These are phyloP conservation scores for Colletotrichum orbiculare DNA, from an alignment of 2,329 filamentous ascomycete species.

Conservation along the genomic window DNA sequence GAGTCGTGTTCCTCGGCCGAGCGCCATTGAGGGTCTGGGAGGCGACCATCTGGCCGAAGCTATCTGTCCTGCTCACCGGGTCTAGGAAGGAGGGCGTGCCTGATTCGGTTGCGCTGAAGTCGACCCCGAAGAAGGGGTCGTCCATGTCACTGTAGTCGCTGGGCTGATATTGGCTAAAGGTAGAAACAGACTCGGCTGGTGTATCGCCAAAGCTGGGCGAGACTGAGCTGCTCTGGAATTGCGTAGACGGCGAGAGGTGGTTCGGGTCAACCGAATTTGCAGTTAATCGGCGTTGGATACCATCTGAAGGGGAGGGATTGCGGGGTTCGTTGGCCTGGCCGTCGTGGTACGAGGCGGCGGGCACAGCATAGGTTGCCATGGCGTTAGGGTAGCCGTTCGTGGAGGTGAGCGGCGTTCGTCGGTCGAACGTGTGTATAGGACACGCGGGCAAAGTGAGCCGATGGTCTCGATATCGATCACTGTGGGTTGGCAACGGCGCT, in stretches of 20 bases:
- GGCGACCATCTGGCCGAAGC: constrained; percentile 33
- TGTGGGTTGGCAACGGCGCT: too few species aligned
- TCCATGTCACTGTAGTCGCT: constrained; percentile 60
- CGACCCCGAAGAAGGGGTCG: constrained; percentile 62
- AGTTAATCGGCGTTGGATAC: constrained; percentile 40
- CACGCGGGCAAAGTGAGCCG: background rate
- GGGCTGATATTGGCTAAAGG: constrained; percentile 59
- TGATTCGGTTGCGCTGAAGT: constrained; percentile 56
- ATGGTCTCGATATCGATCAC: too few species aligned
- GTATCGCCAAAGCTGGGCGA: constrained; percentile 52
- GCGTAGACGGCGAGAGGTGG: constrained; percentile 58
- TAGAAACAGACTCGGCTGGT: constrained; percentile 61
- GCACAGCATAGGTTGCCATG: constrained; percentile 58
- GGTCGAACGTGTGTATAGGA: background rate
- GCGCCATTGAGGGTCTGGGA: constrained; percentile 17
- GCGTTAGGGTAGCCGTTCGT: constrained; percentile 38
- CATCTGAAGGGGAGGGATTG: constrained; percentile 43
- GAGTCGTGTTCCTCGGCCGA: constrained; percentile 31
- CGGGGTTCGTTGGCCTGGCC: constrained; percentile 47
- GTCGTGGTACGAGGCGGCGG: constrained; percentile 53
- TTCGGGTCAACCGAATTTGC: constrained; percentile 49
- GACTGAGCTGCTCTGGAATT: constrained; percentile 50
- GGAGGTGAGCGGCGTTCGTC: background rate
- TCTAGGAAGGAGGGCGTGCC: constrained; percentile 59
- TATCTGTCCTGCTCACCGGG: constrained; percentile 35